These are phyloP conservation scores for Mycena olivaceomarginata DNA, from an alignment of 768 basidiomycete species.

Conservation along the genomic window DNA sequence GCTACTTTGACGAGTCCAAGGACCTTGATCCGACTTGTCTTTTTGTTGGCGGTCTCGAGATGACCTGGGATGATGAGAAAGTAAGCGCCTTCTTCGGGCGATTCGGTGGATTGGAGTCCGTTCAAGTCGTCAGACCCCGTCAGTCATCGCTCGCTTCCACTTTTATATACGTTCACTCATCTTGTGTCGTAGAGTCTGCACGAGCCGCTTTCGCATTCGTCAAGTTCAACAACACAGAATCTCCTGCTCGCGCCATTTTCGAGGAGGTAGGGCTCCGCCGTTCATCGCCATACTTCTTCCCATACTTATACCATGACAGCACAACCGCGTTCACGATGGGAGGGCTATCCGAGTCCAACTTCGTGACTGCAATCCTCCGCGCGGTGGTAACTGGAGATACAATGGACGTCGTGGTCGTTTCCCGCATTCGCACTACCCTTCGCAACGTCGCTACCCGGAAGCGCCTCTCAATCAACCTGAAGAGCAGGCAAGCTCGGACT, in stretches of 20 bases:
- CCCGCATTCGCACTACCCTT: constrained; percentile 51
- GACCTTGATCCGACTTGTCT: constrained; percentile 81
- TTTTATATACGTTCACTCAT: constrained; percentile 8
- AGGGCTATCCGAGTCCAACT: constrained; percentile 86
- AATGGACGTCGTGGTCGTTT: constrained; percentile 64
- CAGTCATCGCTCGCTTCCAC: constrained; percentile 47
- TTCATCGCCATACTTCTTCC: not conserved
- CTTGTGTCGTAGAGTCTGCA: constrained; percentile 67
- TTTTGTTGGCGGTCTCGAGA: constrained; percentile 87
- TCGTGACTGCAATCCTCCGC: constrained; percentile 79
- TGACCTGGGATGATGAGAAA: constrained; percentile 83
- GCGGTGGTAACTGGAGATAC: constrained; percentile 67
- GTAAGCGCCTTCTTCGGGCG: constrained; percentile 75
- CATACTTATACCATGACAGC: constrained; percentile 61
- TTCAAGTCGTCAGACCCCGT: constrained; percentile 83
- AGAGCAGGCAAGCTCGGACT: constrained; percentile 36
- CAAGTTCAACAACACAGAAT: constrained; percentile 77
- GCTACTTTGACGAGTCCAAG: constrained; percentile 54
- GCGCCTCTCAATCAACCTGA: constrained; percentile 32
- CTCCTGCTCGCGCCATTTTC: constrained; percentile 79
- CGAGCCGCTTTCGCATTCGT: constrained; percentile 88
- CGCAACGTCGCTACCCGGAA: constrained; percentile 54
- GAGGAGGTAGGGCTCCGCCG: constrained; percentile 70
- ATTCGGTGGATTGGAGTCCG: constrained; percentile 79
- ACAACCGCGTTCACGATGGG: constrained; percentile 81